Percentiles rank a stretch among this genome's conserved stretches.
These are phyloP conservation scores for Infundibulicybe gibba DNA, from an alignment of 768 basidiomycete species.

Conservation along the genomic window DNA sequence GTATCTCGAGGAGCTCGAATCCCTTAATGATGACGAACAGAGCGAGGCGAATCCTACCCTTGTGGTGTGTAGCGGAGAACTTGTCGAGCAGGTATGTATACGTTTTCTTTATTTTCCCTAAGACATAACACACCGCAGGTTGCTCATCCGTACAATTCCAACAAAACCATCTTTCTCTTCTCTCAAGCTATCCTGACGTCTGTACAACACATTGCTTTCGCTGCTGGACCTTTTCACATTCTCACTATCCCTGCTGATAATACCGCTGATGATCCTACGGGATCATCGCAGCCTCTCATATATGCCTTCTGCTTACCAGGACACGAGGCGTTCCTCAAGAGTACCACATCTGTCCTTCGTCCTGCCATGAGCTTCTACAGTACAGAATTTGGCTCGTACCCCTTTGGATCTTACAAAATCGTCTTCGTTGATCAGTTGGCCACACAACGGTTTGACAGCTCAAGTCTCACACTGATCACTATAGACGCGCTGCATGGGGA, in stretches of 20 bases:
- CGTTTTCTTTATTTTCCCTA: constrained; percentile 2
- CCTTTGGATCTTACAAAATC: constrained; percentile 91
- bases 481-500: constrained; percentile 84
- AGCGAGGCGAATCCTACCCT: constrained; percentile 71
- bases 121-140: constrained; percentile 45
- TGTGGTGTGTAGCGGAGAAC: constrained; percentile 91
- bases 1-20: constrained; percentile 63
- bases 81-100: constrained; percentile 80
- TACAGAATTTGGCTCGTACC: constrained; percentile 92
- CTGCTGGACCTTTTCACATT: constrained; percentile 91
- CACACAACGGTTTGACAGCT: constrained; percentile 76
- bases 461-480: constrained; percentile 77
- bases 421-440: constrained; percentile 92
- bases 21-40: constrained; percentile 41
- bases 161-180: constrained; percentile 93
- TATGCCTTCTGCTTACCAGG: constrained; percentile 94
- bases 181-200: constrained; percentile 84
- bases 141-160: constrained; percentile 88
- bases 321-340: constrained; percentile 64
- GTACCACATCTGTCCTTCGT: constrained; percentile 75
- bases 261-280: constrained; percentile 56
- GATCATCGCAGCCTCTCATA: constrained; percentile 69
- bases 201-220: constrained; percentile 95
- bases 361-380: constrained; percentile 91
- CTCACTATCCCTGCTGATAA: constrained; percentile 63